These are phyloP conservation scores for Sphagnum magellanicum DNA, from an alignment of 228 moss, liverwort and hornwort genomes.

Conservation along the genomic window DNA sequence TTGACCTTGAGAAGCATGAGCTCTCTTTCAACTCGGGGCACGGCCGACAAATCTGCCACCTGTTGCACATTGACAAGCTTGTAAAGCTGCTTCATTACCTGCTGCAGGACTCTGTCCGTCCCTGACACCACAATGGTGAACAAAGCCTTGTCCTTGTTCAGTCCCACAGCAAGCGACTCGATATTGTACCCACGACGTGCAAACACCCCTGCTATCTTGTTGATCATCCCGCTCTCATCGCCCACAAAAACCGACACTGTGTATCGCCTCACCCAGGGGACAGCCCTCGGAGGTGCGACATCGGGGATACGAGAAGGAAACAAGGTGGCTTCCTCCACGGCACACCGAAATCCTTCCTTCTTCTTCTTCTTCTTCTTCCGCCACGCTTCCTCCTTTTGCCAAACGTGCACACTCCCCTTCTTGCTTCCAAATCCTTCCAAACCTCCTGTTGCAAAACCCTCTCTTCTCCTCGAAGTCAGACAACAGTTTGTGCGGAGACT, in stretches of 20 bases:
- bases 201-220: slow-evolving; percentile 92
- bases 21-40: slow-evolving; percentile 82
- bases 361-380: not conserved
- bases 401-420: too few species aligned
- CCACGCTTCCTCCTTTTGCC: too few species aligned
- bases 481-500: too few species aligned
- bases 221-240: slow-evolving; percentile 99
- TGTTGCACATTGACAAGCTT: slow-evolving; percentile 95
- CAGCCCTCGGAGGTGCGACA: slow-evolving; percentile 43
- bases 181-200: slow-evolving; percentile 95
- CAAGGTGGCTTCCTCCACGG: slow-evolving; percentile 37
- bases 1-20: slow-evolving; percentile 91
- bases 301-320: slow-evolving; percentile 48
- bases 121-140: slow-evolving; percentile 98
- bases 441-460: too few species aligned
- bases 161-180: slow-evolving; percentile 88
- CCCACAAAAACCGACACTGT: slow-evolving; percentile 96
- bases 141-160: slow-evolving; percentile 96
- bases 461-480: too few species aligned
- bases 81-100: slow-evolving; percentile 99
- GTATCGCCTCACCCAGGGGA: slow-evolving; percentile 75
- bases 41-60: slow-evolving; percentile 86
- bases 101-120: slow-evolving; percentile 84
- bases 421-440: too few species aligned
- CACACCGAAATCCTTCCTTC: slow-evolving; percentile 13